phyloP scores from a whole-genome alignment of 345 rosid species.

The Schrenkiella parvula region DNA sequence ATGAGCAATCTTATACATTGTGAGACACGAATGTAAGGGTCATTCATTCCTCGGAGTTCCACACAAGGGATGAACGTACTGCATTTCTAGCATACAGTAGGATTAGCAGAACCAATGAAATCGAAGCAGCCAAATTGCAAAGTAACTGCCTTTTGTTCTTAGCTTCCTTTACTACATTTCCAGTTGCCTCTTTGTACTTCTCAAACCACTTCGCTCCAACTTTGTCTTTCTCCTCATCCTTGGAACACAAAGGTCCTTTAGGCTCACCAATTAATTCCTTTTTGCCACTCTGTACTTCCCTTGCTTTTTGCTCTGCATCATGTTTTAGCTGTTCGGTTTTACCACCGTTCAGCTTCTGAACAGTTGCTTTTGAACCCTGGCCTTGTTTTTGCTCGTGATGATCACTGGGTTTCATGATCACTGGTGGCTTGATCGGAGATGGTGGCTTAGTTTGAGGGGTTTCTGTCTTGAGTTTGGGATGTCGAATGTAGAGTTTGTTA shows the following conservation, averaged over 20 bases:
- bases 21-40: not conserved
- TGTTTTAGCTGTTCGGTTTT: slow-evolving; percentile 25
- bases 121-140: slow-evolving; percentile 34
- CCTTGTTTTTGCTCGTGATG: slow-evolving; percentile 14
- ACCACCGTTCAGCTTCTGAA: slow-evolving; percentile 9
- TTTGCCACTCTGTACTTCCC: not conserved
- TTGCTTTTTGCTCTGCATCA: slow-evolving; percentile 17
- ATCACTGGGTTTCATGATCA: slow-evolving; percentile 10
- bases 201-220: slow-evolving; percentile 32
- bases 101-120: slow-evolving; percentile 30
- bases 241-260: slow-evolving; percentile 20
- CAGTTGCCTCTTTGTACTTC: slow-evolving; percentile 33
- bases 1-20: slow-evolving; percentile 20
- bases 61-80: slow-evolving; percentile 25
- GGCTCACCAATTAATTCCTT: slow-evolving; percentile 6
- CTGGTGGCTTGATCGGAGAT: slow-evolving; percentile 23
- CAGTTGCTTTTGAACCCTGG: slow-evolving; percentile 15
- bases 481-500: slow-evolving; percentile 34
- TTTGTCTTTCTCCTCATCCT: slow-evolving; percentile 30
- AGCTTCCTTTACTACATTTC: slow-evolving; percentile 34
- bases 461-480: slow-evolving; percentile 29
- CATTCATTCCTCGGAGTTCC: slow-evolving; percentile 28
- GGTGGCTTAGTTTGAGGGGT: slow-evolving; percentile 25
- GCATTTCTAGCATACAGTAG: slow-evolving; percentile 34
- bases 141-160: slow-evolving; percentile 32